Evolutionary conservation across 495 filamentous ascomycete species (phyloP), one percentile per base, ranked within the genome.

Genomic region (Neurospora sp.): DNA sequence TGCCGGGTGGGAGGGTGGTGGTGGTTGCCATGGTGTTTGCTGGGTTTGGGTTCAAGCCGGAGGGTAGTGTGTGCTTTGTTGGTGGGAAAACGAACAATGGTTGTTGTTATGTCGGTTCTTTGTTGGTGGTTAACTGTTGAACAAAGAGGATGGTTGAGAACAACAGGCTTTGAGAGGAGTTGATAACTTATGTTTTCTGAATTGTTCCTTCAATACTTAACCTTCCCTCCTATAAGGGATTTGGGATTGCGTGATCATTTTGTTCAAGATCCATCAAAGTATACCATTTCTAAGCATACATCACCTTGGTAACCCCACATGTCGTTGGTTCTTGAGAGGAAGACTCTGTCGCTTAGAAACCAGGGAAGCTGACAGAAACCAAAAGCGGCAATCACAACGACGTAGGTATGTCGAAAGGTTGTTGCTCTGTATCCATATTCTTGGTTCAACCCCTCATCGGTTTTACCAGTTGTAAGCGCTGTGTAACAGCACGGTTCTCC

Each of bases 1-100:
- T 44, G 18, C 40, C 72, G 3, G 76, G 5, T n/a, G 77, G 77
- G 31, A 74, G 77, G 20, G 74, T 0, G 23, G 73, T 38, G 39
- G 72, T 76, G 12, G 42, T 44, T 39, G 71, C 27, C 71, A 73
- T 59, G 23, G 23, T 16, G 14, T 14, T 31, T 62, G 54, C 12
- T 31, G 54, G 5, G 54, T 62, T 62, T 14, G 54, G 11, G 23
- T 62, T 31, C 11, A 62, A 16, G 23, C 23, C 11, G 1, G 27
- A 62, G 27, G 46, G 18, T 23, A 5, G 7, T 54, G 46, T 54
- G 7, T 54, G 46, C 10, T 54, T 54, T 54, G 54, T 14, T 10
- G 42, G 12, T 54, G 54, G 27, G 5, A 35, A 12, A 31, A 16
- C 1, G 23, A 31, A 62, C 54, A 35, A 62, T 16, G 2, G 6